Base-by-base conservation (phyloP, 1,284 basidiomycete genomes). In the Rhodotorula sp. region DNA sequence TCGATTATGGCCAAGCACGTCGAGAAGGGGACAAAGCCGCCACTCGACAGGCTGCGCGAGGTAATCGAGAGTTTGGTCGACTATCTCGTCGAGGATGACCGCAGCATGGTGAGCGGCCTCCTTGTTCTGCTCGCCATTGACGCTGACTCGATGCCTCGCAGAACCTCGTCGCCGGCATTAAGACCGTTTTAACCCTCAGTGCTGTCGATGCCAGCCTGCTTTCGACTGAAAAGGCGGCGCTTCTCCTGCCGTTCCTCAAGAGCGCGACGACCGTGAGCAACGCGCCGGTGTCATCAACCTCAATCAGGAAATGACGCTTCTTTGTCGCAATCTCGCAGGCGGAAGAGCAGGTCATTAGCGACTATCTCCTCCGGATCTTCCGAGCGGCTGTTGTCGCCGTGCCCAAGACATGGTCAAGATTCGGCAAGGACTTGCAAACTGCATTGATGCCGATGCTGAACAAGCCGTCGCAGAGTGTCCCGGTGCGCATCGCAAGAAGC, bases 311-410 rank as follows among this genome's bases (percentile, higher is more conserved):
- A n/a, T n/a, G n/a, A n/a, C n/a, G n/a, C n/a, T n/a, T n/a, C 73
- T 78, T 15, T 70, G 66, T 5, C 65, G 34, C n/a, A n/a, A n/a
- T 49, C 24, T 56, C 56, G 1, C 75, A 95, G 92, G 62, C 83
- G 2, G 93, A 97, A 66, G 94, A 98, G 73, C 86, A 91, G 73
- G 82, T 85, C 0, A 89, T 89, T 2, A 88, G 89, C 1, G 92
- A 94, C 78, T 90, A 91, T 77, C 80, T 97, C 2, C 84, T 98
- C 36, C 89, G 89, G 72, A 91, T 96, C 59, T 98, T 96, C 82
- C 85, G 89, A 55, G 85, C 86, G 22, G 90, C 89, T 13, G 88
- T 97, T 55, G 91, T 92, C 0, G 84, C 88, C 72, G 89, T 97
- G 88, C 91, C 93, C 0, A 90, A 89, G 80, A 91, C 93, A 0